These are phyloP conservation scores for Cladobotryum protrusum DNA, from an alignment of 2,329 filamentous ascomycete species.

Conservation along the genomic window DNA sequence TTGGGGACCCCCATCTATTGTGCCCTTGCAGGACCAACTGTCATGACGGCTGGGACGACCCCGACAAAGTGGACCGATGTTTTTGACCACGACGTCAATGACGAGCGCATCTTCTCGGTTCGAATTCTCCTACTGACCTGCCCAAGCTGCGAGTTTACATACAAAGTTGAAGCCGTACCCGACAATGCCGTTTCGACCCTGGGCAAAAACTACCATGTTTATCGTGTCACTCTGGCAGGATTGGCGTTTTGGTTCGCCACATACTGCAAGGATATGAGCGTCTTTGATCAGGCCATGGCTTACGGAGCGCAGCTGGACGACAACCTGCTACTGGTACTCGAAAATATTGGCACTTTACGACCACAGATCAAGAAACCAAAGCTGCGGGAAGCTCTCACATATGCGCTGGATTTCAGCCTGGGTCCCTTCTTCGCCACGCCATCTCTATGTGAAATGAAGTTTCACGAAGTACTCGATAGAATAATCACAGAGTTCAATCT, in stretches of 20 bases:
- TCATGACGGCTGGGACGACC: slow-evolving; percentile 16
- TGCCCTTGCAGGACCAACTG: slow-evolving; percentile 26
- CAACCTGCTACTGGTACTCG: slow-evolving; percentile 15
- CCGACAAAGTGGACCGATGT: slow-evolving; percentile 18
- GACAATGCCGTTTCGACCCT: background rate
- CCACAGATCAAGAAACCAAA: too few species aligned
- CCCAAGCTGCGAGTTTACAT: slow-evolving; percentile 15
- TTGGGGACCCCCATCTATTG: slow-evolving; percentile 29
- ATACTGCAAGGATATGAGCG: slow-evolving; percentile 16
- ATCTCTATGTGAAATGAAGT: too few species aligned
- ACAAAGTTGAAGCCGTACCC: background rate
- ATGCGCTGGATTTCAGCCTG: too few species aligned
- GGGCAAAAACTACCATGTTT: too few species aligned
- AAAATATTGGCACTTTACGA: too few species aligned
- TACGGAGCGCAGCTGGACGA: slow-evolving; percentile 15
- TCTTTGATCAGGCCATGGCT: slow-evolving; percentile 19
- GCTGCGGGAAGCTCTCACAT: too few species aligned
- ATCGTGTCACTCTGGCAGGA: slow-evolving; percentile 15
- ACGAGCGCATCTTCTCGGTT: slow-evolving; percentile 9
- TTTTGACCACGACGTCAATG: slow-evolving; percentile 11
- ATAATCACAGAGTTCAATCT: too few species aligned
- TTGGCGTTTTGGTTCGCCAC: slow-evolving; percentile 23
- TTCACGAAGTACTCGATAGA: too few species aligned
- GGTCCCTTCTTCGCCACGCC: too few species aligned
- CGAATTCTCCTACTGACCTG: slow-evolving; percentile 17